Evolutionary conservation across 768 basidiomycete species (phyloP).

Genomic region (Gloeophyllum trabeum): DNA sequence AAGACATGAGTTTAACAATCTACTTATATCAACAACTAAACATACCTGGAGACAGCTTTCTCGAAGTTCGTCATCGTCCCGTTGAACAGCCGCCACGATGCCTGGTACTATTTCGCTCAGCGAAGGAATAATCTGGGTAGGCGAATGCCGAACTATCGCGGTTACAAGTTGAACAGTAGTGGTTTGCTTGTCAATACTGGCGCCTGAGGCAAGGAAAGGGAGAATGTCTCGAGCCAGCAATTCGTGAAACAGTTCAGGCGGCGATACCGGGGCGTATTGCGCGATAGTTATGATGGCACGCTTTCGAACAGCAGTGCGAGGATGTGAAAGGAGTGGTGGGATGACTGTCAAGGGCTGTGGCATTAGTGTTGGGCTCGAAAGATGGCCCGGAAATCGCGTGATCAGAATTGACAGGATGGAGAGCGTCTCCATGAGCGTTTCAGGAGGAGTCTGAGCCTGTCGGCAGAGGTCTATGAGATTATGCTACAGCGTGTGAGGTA

Average conservation of each 20-base stretch:
- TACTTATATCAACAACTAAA: background rate
- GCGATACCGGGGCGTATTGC: slow-evolving; percentile 70
- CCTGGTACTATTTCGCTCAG: slow-evolving; percentile 58
- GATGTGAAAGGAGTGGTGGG: slow-evolving; percentile 62
- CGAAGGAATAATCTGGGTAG: slow-evolving; percentile 49
- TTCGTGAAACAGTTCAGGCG: slow-evolving; percentile 46
- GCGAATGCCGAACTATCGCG: slow-evolving; percentile 67
- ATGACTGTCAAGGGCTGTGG: slow-evolving; percentile 57
- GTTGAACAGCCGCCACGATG: slow-evolving; percentile 54
- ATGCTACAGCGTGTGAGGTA: background rate
- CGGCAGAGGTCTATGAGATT: background rate
- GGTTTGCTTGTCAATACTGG: slow-evolving; percentile 57
- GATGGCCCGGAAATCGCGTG: slow-evolving; percentile 66
- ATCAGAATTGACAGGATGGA: slow-evolving; percentile 84
- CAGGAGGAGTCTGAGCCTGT: slow-evolving; percentile 61
- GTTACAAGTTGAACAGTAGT: slow-evolving; percentile 74
- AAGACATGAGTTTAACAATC: background rate
- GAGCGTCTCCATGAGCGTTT: slow-evolving; percentile 74
- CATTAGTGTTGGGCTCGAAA: slow-evolving; percentile 38
- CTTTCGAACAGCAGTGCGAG: slow-evolving; percentile 83
- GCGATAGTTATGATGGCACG: slow-evolving; percentile 81
- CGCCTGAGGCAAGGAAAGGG: slow-evolving; percentile 40
- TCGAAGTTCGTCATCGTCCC: slow-evolving; percentile 74
- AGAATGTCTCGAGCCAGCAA: slow-evolving; percentile 49
- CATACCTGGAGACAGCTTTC: slow-evolving; percentile 71